Base-by-base conservation (phyloP, 805 yeast species). In the Debaryomyces tyrocola region DNA sequence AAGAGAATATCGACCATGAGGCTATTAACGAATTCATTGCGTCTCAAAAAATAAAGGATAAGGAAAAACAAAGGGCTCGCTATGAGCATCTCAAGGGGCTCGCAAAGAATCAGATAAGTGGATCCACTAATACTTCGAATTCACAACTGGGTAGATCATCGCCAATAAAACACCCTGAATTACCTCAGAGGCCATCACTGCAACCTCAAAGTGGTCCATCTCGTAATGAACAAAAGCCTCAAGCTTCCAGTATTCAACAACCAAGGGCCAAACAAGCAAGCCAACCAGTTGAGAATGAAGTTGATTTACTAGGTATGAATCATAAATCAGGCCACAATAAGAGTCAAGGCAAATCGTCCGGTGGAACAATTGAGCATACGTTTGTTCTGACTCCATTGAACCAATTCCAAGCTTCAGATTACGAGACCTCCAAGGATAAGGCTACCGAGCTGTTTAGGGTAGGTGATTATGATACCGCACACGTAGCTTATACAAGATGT, bases 401-500 rank as follows among this genome's bases (percentile, higher is more conserved):
- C 53, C 69, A 70, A 35, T 67, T 74, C 54, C 64, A 66, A 31
- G 69, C 67, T 53, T 67, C 67, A 34, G 67, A 69, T 68, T 54
- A 83, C 69, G 69, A 72, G 6, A 77, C 75, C 20, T 69, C 74
- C 24, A 80, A 82, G 49, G 66, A 64, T 6, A 74, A 74, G 20
- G 99, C 90, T 5, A 69, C 80, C 6, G 75, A 74, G 14, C 75
- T 82, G 1, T 94, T 83, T 69, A 79, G 80, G 46, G 77, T 81
- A n/a, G 99, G 99, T 15, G 92, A 94, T 62, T 94, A 85, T 61
- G 63, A 82, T 4, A 59, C 69, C 4, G 91, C 99, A 0, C 69
- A 80, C 11, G 75, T 69, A 24, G 73, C 75, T 44, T 94, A 87
- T 60, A 73, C 79, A 28, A 69, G 77, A 35, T 70, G 81, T 40